phyloP scores from a whole-genome alignment of 495 filamentous ascomycete genomes.

The Neurospora africana region DNA sequence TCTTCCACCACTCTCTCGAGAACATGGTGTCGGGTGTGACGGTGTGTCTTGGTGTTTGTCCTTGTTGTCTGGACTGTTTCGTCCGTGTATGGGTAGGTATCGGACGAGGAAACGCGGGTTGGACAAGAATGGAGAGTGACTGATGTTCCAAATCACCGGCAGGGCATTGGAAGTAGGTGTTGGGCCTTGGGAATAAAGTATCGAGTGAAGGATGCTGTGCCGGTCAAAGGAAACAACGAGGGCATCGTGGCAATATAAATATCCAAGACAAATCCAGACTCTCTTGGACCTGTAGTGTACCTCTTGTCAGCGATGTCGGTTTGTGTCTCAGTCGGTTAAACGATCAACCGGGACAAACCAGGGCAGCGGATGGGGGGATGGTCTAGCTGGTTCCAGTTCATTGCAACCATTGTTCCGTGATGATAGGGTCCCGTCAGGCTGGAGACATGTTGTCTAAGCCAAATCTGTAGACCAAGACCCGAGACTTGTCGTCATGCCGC shows the following conservation, averaged over 20 bases:
- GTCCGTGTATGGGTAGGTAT: neutral
- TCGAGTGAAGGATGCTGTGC: neutral
- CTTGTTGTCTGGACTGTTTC: neutral
- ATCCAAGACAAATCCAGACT: neutral
- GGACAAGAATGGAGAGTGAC: neutral
- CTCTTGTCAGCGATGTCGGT: neutral
- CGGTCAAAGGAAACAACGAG: neutral
- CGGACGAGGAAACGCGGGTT: neutral
- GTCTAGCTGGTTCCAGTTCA: neutral
- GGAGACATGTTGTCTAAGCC: neutral
- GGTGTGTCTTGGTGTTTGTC: neutral
- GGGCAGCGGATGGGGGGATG: neutral
- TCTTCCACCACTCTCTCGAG: conserved; percentile 22
- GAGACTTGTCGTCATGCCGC: neutral
- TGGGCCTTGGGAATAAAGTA: neutral
- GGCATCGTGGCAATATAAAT: neutral
- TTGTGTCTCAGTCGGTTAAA: neutral
- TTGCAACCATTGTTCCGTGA: neutral
- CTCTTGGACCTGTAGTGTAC: neutral
- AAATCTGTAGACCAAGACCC: neutral
- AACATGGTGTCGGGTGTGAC: conserved; percentile 16
- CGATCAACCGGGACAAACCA: neutral
- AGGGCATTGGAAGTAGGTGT: neutral
- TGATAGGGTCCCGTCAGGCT: neutral
- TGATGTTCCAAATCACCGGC: neutral